These are phyloP conservation scores for Syzygium jambos DNA, from an alignment of 345 rosid genomes.

Conservation along the genomic window DNA sequence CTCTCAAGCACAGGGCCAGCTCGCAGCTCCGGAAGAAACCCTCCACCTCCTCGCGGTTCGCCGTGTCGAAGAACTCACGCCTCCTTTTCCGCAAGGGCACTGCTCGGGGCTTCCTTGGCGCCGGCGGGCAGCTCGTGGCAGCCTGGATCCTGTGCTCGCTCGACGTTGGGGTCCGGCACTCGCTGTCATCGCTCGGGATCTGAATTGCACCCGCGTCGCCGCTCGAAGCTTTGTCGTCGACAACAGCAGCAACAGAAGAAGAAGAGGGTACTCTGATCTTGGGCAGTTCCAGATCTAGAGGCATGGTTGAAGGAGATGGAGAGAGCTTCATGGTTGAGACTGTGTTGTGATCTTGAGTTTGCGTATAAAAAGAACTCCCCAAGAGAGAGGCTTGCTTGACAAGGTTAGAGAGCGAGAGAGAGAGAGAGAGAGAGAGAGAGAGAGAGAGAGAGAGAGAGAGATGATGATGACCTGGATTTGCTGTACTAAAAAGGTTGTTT, in stretches of 20 bases:
- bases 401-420: neutral
- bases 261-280: neutral
- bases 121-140: neutral
- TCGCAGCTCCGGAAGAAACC: slow-evolving; percentile 4
- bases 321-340: neutral
- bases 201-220: neutral
- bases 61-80: neutral
- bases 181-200: neutral
- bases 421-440: neutral
- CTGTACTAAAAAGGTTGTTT: neutral
- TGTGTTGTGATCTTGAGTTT: neutral
- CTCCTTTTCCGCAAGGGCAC: neutral
- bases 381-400: neutral
- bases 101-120: neutral
- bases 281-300: slow-evolving; percentile 18
- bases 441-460: neutral
- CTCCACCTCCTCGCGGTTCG: slow-evolving; percentile 2
- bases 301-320: slow-evolving; percentile 12
- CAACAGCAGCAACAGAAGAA: neutral
- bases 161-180: slow-evolving; percentile 6
- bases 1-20: neutral
- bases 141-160: neutral
- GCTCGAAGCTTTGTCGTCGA: neutral
- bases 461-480: neutral
- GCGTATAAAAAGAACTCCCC: neutral